Base-by-base conservation (phyloP, 768 basidiomycete species). In the Austroboletus eburneus region DNA sequence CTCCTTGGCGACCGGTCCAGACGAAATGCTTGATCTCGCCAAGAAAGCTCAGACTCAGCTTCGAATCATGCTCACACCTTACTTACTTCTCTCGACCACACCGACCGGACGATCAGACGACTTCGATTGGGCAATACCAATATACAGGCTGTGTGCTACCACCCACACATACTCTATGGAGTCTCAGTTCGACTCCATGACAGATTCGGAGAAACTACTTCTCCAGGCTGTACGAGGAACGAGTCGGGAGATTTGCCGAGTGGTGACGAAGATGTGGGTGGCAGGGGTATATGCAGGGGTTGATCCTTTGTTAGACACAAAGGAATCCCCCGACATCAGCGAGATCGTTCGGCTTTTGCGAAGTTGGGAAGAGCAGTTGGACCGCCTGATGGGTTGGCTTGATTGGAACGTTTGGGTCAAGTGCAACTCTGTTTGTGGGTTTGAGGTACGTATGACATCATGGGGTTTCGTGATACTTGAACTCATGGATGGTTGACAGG, bases 231-330 rank as follows among this genome's bases (percentile, higher is more conserved):
- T 71, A 3, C 57, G 59, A 14, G 72, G 58, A 3, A 74, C 72
- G 0, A 67, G 50, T 1, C 65, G 58, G 27, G 76, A 78, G 53
- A 75, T 77, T 27, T 27, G 27, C 12, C 27, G 27, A n/a, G n/a
- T n/a, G n/a, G n/a, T n/a, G n/a, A n/a, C n/a, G n/a, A n/a, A n/a
- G n/a, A n/a, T n/a, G n/a, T n/a, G n/a, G n/a, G n/a, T n/a, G n/a
- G n/a, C n/a, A n/a, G n/a, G n/a, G n/a, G n/a, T n/a, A n/a, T n/a
- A n/a, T n/a, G n/a, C n/a, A n/a, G n/a, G n/a, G n/a, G n/a, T n/a
- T n/a, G n/a, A n/a, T n/a, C n/a, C n/a, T n/a, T n/a, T n/a, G n/a
- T n/a, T n/a, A n/a, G n/a, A n/a, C n/a, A n/a, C n/a, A n/a, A n/a
- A n/a, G n/a, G n/a, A n/a, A n/a, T n/a, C n/a, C n/a, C n/a, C n/a